phyloP scores from a whole-genome alignment of 257 asterid genomes.

The Lycium barbarum region DNA sequence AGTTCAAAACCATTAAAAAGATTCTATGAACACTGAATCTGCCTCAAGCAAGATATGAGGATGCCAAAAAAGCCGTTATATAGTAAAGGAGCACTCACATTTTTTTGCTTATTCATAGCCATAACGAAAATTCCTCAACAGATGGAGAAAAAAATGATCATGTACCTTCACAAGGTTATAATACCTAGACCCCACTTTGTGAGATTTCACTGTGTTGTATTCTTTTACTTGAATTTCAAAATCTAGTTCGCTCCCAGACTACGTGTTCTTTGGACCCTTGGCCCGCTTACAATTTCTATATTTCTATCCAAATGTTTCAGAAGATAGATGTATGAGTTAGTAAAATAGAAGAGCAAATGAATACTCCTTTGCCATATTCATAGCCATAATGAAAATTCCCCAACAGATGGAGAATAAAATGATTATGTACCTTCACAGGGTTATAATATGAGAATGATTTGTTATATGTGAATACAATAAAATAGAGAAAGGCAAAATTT shows the following conservation, averaged over 20 bases:
- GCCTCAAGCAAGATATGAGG: neutral
- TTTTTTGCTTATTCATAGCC: too few relatives aligned
- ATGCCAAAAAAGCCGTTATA: too few relatives aligned
- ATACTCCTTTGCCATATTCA: neutral
- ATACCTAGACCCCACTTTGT: too few relatives aligned
- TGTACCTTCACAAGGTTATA: too few relatives aligned
- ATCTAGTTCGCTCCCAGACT: neutral
- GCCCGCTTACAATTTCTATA: neutral
- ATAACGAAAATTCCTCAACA: too few relatives aligned
- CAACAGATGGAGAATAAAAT: neutral
- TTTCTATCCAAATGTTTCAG: neutral
- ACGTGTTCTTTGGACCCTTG: neutral
- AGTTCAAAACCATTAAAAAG: too few relatives aligned
- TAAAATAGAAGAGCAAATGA: neutral
- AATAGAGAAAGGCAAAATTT: neutral
- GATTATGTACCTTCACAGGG: neutral
- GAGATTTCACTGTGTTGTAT: too few relatives aligned
- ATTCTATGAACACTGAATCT: neutral
- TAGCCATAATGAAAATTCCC: neutral
- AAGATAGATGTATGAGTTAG: neutral
- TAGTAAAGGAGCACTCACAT: neutral
- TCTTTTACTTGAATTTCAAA: too few relatives aligned
- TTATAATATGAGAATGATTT: neutral
- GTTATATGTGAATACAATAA: neutral
- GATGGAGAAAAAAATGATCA: too few relatives aligned